Evolutionary conservation across 805 yeast genomes (phyloP), one percentile per base, ranked within the genome.

Genomic region (Torulaspora indica): DNA sequence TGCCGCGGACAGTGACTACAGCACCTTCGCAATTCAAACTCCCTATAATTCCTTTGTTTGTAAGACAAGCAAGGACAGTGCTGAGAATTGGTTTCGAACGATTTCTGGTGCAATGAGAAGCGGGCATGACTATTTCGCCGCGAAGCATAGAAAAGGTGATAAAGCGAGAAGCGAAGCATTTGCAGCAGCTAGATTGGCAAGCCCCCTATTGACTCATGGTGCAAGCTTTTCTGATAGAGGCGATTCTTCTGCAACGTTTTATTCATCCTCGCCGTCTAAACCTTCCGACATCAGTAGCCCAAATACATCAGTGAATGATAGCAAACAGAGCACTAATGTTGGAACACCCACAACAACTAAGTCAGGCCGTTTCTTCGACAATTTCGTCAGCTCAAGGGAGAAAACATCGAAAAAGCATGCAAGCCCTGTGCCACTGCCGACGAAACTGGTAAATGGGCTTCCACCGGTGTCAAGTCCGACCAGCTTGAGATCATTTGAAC

Each of bases 41-140:
- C 68, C 69, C n/a, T 68, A 63, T 23, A 68, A 76, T 10, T 72
- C 86, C 0, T 75, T 81, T 52, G 69, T 76, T 3, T 76, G 80
- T 58, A 81, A 79, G 52, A 78, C 75, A 8, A 76, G 76, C 32
- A 74, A 71, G 43, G 61, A 58, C 31, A 82, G 77, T 29, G 67
- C 78, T 0, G 64, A 71, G 10, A 57, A 67, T 14, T 84, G 91
- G 91, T 75, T 85, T 1, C 72, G 70, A 29, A 60, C 75, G 0
- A 60, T 81, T 14, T 76, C 75, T 4, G 72, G 69, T 45, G 67
- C 82, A 2, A 73, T 77, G 40, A 58, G 61, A 10, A 67, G 70
- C 31, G 77, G 75, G 25, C 71, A 67, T 46, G 84, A 80, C 35
- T 67, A 77, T 63, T 68, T 27, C 71, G 73, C 52, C 13, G 34